Evolutionary conservation across 768 basidiomycete genomes (phyloP), one percentile per base, ranked within the genome.

Genomic region (Macrolepiota fuliginosa): DNA sequence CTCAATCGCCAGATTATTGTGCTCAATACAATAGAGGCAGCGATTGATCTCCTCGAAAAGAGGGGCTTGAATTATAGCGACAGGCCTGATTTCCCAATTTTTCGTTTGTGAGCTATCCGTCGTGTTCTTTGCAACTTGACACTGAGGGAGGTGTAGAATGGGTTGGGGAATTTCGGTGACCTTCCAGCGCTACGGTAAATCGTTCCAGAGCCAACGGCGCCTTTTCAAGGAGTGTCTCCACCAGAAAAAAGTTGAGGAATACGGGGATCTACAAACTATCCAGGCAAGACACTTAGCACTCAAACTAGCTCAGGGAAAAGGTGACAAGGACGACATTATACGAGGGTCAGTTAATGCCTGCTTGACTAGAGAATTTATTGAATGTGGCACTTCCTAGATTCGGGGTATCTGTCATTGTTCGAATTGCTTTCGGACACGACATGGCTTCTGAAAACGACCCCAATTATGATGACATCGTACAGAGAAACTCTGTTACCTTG

Each of bases 21-120:
- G 4, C 60, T 68, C 13, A 61, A 60, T 40, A 58, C 63, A 0
- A 42, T 50, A 4, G 57, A 63, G 15, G 60, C 62, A 17, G 66
- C 66, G 1, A 35, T 53, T 6, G 68, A 69, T 11, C 66, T 69
- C 17, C 46, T 69, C 9, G 68, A 66, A 9, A 69, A 61, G 47
- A 56, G 61, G 13, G 58, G n/a, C n/a, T n/a, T n/a, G n/a, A n/a
- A n/a, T n/a, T n/a, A n/a, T n/a, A n/a, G n/a, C n/a, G n/a, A n/a
- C n/a, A n/a, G n/a, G n/a, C n/a, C n/a, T n/a, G n/a, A n/a, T n/a
- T n/a, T n/a, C n/a, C n/a, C n/a, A n/a, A 35, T 58, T 10, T 58
- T 58, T 11, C 12, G 37, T 9, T 19, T 58, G 56, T 58, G 35
- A n/a, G 47, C 22, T 15, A 0, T 6, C 1, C 1, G 4, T 29